These are phyloP conservation scores for Chlamydomonas urium DNA, from an alignment of 139 green algal genomes.

Conservation along the genomic window DNA sequence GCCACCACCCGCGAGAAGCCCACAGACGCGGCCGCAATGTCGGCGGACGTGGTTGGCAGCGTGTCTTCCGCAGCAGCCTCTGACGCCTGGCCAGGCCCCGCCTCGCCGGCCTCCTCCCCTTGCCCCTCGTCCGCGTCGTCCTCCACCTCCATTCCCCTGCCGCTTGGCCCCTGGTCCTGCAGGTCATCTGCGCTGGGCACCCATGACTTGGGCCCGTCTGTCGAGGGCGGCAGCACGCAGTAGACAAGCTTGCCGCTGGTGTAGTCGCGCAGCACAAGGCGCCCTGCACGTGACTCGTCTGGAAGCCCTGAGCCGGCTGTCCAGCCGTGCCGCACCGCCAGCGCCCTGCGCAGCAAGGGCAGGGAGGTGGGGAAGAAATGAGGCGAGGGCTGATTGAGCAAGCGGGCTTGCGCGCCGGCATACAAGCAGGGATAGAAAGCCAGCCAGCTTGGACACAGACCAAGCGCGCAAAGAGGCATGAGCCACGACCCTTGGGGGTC, in stretches of 20 bases:
- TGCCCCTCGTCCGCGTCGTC: background rate
- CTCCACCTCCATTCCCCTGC: background rate
- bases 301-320: slow-evolving; percentile 68
- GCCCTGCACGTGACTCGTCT: slow-evolving; percentile 77
- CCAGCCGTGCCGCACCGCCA: slow-evolving; percentile 67
- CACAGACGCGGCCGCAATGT: background rate
- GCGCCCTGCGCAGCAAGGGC: slow-evolving; percentile 40
- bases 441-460: no score
- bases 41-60: background rate
- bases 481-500: no score
- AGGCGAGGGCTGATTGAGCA: no score
- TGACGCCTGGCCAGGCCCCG: background rate
- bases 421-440: no score
- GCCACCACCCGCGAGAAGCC: background rate
- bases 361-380: background rate
- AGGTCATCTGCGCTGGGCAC: background rate
- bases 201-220: background rate
- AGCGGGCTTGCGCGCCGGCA: no score
- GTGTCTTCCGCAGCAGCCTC: background rate
- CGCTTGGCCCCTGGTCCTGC: background rate
- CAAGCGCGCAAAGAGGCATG: no score
- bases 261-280: slow-evolving; percentile 87
- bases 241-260: slow-evolving; percentile 82
- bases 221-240: slow-evolving; percentile 67
- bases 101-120: background rate